A percentile compares a stretch with the other conserved stretches of the same genome.
Evolutionary conservation across 2,329 filamentous ascomycete genomes (phyloP).

Genomic region (Hypoxylon sp.): DNA sequence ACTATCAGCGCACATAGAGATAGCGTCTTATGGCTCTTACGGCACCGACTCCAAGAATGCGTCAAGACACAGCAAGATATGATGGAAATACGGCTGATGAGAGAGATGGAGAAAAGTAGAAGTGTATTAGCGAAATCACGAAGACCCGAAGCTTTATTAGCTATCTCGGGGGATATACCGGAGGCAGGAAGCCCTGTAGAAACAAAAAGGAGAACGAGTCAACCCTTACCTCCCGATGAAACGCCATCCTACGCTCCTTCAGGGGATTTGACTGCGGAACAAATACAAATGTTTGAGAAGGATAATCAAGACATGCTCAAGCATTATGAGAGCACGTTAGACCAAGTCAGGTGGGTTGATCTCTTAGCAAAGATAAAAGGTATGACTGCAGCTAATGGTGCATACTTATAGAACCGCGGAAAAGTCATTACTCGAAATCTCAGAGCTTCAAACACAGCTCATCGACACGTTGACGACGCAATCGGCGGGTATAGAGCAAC

Average conservation of each 20-base stretch:
- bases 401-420: conserved; percentile 79
- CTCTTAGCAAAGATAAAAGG: not conserved
- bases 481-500: conserved; percentile 88
- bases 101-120: conserved; percentile 91
- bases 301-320: conserved; percentile 94
- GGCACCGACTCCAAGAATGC: conserved; percentile 81
- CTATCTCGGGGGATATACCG: conserved; percentile 30
- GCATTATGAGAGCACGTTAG: conserved; percentile 93
- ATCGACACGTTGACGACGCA: conserved; percentile 89
- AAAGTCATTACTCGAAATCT: conserved; percentile 91
- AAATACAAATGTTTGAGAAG: conserved; percentile 92
- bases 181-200: conserved; percentile 43
- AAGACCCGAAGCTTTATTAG: conserved; percentile 50
- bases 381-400: conserved; percentile 8
- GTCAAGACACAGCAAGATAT: conserved; percentile 86
- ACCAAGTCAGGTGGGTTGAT: conserved; percentile 87
- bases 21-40: conserved; percentile 85
- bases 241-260: conserved; percentile 44
- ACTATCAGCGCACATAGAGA: conserved; percentile 81
- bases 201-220: conserved; percentile 43
- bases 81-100: conserved; percentile 89
- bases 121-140: conserved; percentile 83
- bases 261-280: conserved; percentile 81
- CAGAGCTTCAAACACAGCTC: conserved; percentile 90
- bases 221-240: conserved; percentile 49